These are phyloP conservation scores for Sphaerulina musiva DNA, from an alignment of 2,329 filamentous ascomycete genomes.

Conservation along the genomic window DNA sequence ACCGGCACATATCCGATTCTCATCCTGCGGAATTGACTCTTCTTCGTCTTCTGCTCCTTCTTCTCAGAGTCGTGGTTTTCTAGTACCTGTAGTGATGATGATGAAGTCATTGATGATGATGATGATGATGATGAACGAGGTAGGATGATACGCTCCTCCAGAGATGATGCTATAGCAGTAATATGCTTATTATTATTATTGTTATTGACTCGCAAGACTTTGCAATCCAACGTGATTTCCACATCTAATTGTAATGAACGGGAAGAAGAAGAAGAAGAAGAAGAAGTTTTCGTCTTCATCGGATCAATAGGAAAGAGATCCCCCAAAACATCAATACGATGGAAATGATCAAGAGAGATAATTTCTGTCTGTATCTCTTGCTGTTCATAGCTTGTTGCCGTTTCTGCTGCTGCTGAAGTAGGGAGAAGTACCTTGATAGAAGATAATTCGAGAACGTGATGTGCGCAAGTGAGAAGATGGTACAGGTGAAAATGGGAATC, in stretches of 20 bases:
- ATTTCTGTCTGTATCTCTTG: background rate
- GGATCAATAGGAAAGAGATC: background rate
- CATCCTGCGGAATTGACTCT: background rate
- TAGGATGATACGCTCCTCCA: too few relatives aligned
- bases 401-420: too few relatives aligned
- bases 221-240: background rate
- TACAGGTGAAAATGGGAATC: background rate
- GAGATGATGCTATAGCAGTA: too few relatives aligned
- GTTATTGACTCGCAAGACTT: background rate
- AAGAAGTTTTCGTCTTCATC: background rate
- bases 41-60: background rate
- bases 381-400: too few relatives aligned
- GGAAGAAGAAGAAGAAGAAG: too few relatives aligned
- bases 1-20: slow-evolving; percentile 10
- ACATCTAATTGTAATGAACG: background rate
- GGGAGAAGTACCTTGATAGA: background rate
- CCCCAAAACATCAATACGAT: background rate
- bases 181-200: too few relatives aligned
- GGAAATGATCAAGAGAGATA: background rate
- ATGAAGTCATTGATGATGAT: too few relatives aligned
- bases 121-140: too few relatives aligned
- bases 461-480: background rate
- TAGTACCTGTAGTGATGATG: background rate
- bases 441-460: background rate
- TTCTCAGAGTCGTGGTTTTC: background rate